A percentile compares a stretch with the other conserved stretches of the same genome.
phyloP scores from a whole-genome alignment of 78 protist species.

The Guillardia theta region DNA sequence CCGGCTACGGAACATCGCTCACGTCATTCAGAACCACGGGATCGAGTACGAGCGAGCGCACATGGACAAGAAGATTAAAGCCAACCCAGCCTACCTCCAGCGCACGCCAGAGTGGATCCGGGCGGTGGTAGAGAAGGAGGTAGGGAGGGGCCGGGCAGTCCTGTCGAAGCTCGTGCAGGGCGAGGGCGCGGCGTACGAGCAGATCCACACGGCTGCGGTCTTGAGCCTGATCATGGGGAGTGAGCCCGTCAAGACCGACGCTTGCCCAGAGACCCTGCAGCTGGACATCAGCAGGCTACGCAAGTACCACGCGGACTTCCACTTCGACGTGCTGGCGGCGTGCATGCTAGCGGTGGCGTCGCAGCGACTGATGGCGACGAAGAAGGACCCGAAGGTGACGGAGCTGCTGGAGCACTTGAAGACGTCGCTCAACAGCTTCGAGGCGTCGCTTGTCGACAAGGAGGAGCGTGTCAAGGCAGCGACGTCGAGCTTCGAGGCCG shows the following conservation, averaged over 20 bases:
- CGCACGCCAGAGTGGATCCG: background rate
- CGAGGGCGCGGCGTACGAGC: background rate
- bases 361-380: no score
- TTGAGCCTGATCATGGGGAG: background rate
- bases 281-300: background rate
- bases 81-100: background rate
- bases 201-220: background rate
- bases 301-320: background rate
- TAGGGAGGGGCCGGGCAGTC: background rate
- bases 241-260: background rate
- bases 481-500: no score
- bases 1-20: background rate
- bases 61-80: background rate
- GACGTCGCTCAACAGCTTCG: no score
- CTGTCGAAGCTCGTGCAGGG: background rate
- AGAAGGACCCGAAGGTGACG: no score
- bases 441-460: no score
- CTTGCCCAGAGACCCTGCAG: background rate
- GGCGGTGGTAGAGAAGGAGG: background rate
- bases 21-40: background rate
- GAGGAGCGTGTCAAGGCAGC: no score
- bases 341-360: no score
- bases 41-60: slow-evolving; percentile 7
- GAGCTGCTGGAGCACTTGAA: no score
- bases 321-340: background rate